Conservation (phyloP, 2,329 filamentous ascomycete genomes). For the Rosellinia necatrix region DNA sequence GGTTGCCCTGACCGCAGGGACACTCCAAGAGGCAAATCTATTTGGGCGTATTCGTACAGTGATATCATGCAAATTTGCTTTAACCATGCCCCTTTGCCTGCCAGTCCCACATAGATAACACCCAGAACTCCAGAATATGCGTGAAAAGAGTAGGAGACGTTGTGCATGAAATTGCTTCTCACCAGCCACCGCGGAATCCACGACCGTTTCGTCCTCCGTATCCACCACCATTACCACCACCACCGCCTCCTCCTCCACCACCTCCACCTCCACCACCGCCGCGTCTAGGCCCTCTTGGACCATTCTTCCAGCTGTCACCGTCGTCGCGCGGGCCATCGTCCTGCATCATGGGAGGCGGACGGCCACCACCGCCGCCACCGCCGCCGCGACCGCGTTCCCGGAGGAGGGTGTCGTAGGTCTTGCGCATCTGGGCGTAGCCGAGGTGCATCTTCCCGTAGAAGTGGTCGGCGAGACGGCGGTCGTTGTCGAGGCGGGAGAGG, state of each 20-base stretch:
- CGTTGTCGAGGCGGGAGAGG: constrained; percentile 88
- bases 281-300: constrained; percentile 56
- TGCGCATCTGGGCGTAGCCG: constrained; percentile 97
- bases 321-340: constrained; percentile 56
- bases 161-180: not conserved
- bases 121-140: constrained; percentile 36
- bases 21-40: constrained; percentile 16
- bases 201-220: constrained; percentile 43
- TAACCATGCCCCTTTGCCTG: constrained; percentile 18
- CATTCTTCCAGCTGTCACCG: constrained; percentile 49
- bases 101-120: constrained; percentile 24
- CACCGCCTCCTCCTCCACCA: constrained; percentile 51
- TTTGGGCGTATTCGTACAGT: constrained; percentile 26
- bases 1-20: not conserved
- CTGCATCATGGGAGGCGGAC: constrained; percentile 52
- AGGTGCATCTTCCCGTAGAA: constrained; percentile 99
- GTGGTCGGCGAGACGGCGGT: constrained; percentile 90
- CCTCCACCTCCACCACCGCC: constrained; percentile 57
- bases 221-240: constrained; percentile 52
- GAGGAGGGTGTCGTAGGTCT: constrained; percentile 83
- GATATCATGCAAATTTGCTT: constrained; percentile 27
- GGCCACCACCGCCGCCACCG: constrained; percentile 52
- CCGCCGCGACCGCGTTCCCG: constrained; percentile 77
- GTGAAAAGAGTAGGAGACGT: not conserved
- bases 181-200: constrained; percentile 53